Evolutionary conservation across 2,329 filamentous ascomycete genomes (phyloP), one percentile per base, ranked within the genome.

Genomic region (Ophiobolus disseminans): DNA sequence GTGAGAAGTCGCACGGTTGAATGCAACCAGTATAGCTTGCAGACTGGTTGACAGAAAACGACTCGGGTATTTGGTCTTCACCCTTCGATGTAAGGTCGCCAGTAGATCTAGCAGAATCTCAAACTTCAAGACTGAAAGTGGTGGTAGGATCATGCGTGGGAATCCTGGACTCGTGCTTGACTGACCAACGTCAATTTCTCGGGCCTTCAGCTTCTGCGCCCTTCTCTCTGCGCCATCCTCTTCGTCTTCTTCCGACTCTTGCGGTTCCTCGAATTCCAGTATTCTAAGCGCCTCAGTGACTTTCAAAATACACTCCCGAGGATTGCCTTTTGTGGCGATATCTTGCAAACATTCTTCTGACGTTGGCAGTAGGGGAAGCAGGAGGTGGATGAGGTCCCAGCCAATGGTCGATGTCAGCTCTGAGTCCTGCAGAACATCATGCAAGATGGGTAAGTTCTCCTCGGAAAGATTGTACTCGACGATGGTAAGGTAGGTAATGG

Each of bases 341-440:
- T 86, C 88, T 66, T 87, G 83, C 13, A 93, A 78, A 66, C 89
- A 91, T 37, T 80, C 73, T 58, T 88, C 85, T n/a, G 86, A 87
- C 2, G 78, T 76, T 2, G 83, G 82, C 1, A 88, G 80, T 4
- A 91, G 75, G 26, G 84, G 80, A 19, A 91, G 79, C 4, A 94
- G 81, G 64, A 90, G 83, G 66, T 89, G 86, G 17, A 94, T 86
- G 41, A 93, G 76, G 69, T 94, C 90, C 90, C 90, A 94, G 40
- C 90, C 90, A 62, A 93, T 91, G 47, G 90, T 87, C 51, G 82
- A 83, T 2, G 88, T 90, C 47, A 92, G 77, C 48, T 82, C 78
- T 8, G 80, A 77, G 78, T 90, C 85, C 69, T 88, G 83, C 14
- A 90, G 78, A 26, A 89, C 83, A 17, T 86, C 80, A 59, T 90